A percentile compares a stretch with the other conserved stretches of the same genome.
These are phyloP conservation scores for Boletus barrowsii DNA, from an alignment of 768 basidiomycete species.

Conservation along the genomic window DNA sequence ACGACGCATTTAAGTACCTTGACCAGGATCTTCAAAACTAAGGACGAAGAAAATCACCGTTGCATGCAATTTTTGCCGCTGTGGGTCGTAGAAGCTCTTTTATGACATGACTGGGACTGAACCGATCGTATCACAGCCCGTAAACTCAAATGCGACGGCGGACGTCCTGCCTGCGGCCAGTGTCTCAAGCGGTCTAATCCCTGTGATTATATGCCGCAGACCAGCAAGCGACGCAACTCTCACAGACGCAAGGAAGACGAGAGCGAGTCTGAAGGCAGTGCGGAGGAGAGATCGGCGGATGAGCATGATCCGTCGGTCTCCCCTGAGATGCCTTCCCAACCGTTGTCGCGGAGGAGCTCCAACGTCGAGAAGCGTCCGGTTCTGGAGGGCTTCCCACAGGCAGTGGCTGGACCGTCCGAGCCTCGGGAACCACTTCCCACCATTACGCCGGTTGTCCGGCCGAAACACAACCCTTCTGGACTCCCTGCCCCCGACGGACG, in stretches of 20 bases:
- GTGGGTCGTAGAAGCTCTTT: conserved; percentile 44
- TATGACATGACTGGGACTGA: conserved; percentile 14
- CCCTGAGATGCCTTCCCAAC: conserved; percentile 40
- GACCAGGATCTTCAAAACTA: conserved; percentile 56
- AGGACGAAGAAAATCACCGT: conserved; percentile 85
- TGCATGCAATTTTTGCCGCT: conserved; percentile 89
- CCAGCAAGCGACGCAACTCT: conserved; percentile 69
- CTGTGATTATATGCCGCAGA: conserved; percentile 76
- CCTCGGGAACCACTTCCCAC: conserved; percentile 43
- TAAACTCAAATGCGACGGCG: conserved; percentile 87
- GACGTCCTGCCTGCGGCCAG: conserved; percentile 77
- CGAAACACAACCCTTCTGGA: conserved; percentile 27
- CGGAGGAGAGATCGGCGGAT: conserved; percentile 55
- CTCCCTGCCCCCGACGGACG: conserved; percentile 34
- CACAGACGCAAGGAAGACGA: conserved; percentile 63
- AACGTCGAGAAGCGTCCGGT: conserved; percentile 36
- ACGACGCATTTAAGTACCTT: conserved; percentile 14
- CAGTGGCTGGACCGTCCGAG: conserved; percentile 36
- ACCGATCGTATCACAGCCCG: conserved; percentile 50
- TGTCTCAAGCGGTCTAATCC: conserved; percentile 74
- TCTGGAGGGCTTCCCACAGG: conserved; percentile 30
- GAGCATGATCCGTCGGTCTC: conserved; percentile 54
- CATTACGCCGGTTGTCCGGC: conserved; percentile 35
- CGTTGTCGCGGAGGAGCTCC: conserved; percentile 35
- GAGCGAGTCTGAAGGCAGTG: conserved; percentile 58